Base-by-base conservation (phyloP, 2,329 filamentous ascomycete species). In the Fusarium xylarioides region DNA sequence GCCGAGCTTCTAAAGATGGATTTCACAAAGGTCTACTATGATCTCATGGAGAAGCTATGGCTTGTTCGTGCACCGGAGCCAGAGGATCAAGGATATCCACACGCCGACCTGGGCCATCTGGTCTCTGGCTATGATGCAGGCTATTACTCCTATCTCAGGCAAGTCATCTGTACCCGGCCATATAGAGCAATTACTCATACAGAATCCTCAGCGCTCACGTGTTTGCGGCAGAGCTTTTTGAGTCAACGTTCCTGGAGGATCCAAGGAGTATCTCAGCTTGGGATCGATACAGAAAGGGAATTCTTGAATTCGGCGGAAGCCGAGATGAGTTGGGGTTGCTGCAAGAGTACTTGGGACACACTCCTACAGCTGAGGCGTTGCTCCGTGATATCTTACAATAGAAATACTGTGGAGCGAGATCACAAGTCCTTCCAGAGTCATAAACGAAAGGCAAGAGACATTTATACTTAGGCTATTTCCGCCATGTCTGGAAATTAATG, bases 251-350 rank as follows among this genome's bases (percentile, higher is more conserved):
- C 2, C 16, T 23, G 19, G 30, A 34, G n/a, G n/a, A 26, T 19
- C 30, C n/a, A 7, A 52, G 47, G n/a, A 52, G 16, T 7, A 2
- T 7, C 15, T 52, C 11, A 5, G 30, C 47, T 7, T 26, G n/a
- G 47, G 30, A 26, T 0, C 26, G 16, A 14, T 35, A 35, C 3
- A 35, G n/a, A 5, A 52, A 26, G 1, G 16, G 30, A 5, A 35
- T 26, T 11, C 16, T 52, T 14, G 30, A 23, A 35, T 19, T 35
- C 12, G 30, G 47, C 1, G 47, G 47, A 19, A 52, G 47, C 5
- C 9, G n/a, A 52, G 47, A 35, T 23, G 30, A 23, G 47, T 34
- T 34, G 11, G 16, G 2, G 9, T 4, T 52, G 4, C n/a, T 35
- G 6, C 4, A 19, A 35, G 47, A 52, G 21, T 52, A 35, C 2